Evolutionary conservation across 164 flowering plant genomes (phyloP), one percentile per base, ranked within the genome.

Genomic region (Vitis rupestris): DNA sequence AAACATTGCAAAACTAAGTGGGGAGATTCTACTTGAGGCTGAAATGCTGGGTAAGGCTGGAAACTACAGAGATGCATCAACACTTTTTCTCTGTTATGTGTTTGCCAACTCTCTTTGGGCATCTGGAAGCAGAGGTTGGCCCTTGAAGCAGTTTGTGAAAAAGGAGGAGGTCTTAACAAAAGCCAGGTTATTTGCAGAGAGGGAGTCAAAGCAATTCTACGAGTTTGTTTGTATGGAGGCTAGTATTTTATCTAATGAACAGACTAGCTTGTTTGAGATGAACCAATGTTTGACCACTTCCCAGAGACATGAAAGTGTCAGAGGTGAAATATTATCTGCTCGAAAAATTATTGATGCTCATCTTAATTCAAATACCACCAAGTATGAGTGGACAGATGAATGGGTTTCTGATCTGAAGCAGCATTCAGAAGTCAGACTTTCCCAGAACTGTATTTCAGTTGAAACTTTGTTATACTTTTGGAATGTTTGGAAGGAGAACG

Each of bases 91-190:
- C 10, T 79, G 67, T 53, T 72, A 77, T 65, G 82, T 82, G 50
- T 72, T 84, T 29, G 50, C 74, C n/a, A 60, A 64, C 49, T 84
- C 87, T 67, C 76, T 85, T 16, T 88, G 89, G 88, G 70, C 58
- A 44, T 30, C 70, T 17, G 83, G 77, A 64, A 72, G 77, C 72
- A 77, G 61, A 31, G 90, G 92, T 30, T 88, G 90, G 89, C 89
- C 90, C 0, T 54, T 83, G 55, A 86, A 84, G 80, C 67, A 67
- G 1, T 85, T 84, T 60, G 3, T 50, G 0, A 57, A 74, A 14
- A 83, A 79, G 64, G 80, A 78, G 13, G 78, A 85, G 37, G 83
- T 86, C 50, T 63, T 87, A 27, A 9, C 27, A 11, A 84, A 75
- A 64, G 86, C 84, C 9, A 77, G 76, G 75, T 64, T 57, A 1